Base-by-base conservation (phyloP, 805 yeast species). In the Millerozyma acaciae region DNA sequence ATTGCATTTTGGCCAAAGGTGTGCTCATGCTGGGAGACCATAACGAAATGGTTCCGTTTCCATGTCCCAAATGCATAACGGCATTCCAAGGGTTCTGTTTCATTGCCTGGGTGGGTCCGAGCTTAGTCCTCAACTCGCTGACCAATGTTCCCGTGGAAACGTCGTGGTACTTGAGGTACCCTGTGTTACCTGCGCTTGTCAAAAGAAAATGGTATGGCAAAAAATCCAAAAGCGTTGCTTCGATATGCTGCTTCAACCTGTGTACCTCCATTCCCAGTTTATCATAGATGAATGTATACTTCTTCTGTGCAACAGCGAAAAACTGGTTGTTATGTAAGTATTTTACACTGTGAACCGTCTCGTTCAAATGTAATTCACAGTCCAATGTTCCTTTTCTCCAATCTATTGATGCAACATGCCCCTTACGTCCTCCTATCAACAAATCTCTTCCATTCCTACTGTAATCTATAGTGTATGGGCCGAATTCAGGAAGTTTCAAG, bases 221-320 rank as follows among this genome's bases (percentile, higher is more conserved):
- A 51, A 86, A 93, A 42, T 89, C 95, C 50, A 93, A 65, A 38
- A 75, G 67, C 23, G 89, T 85, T 17, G 81, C 81, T 47, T 89
- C 97, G 18, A 87, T 69, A 56, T 93, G 98, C 53, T 85, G 93
- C 50, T 84, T 84, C 60, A 93, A 69, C 50, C 94, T 76, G 61
- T 93, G 99, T 39, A 93, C 63, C 68, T 93, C 99, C 34, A 82
- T 72, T 18, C 99, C 99, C 41, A 80, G 77, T 44, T 81, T 80
- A 59, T 93, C 96, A 57, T 93, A 93, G 22, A 93, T 84, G 55
- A 82, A 93, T 0, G 93, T 84, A 59, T 90, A 86, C 57, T 87
- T 89, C 62, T 88, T 89, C 62, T 93, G 99, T 2, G 99, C 97
- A 12, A 81, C 96, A 0, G 99, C 99, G 64, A 86, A 88, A 59